Percentiles rank a stretch among this genome's conserved stretches.
These are phyloP conservation scores for Fomitiporia mediterranea DNA, from an alignment of 1,284 basidiomycete species.

Conservation along the genomic window DNA sequence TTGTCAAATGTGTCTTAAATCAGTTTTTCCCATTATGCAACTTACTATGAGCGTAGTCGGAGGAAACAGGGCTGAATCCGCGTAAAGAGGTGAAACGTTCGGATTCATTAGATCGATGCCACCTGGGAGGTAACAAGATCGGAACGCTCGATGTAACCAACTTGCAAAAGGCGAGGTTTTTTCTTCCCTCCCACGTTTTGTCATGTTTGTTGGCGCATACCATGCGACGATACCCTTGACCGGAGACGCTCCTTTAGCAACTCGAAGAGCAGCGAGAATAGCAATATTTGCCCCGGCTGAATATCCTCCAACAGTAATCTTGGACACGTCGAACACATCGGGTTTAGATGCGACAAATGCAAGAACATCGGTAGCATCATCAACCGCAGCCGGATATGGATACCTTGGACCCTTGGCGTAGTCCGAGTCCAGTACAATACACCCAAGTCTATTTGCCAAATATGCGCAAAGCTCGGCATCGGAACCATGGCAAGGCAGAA, in stretches of 20 bases:
- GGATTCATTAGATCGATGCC: constrained; percentile 4
- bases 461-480: constrained; percentile 18
- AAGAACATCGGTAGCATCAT: constrained; percentile 20
- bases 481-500: constrained; percentile 13
- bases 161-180: background rate
- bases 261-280: constrained; percentile 7
- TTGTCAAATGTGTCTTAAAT: background rate
- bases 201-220: constrained; percentile 18
- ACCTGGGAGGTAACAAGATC: constrained; percentile 8
- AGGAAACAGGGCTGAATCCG: constrained; percentile 14
- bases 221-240: constrained; percentile 18
- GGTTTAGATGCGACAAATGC: constrained; percentile 14
- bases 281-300: constrained; percentile 21
- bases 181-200: background rate
- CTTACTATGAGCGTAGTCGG: constrained; percentile 17
- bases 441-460: constrained; percentile 11
- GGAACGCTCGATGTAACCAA: constrained; percentile 5
- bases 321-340: constrained; percentile 7
- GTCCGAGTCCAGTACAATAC: constrained; percentile 21
- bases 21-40: background rate
- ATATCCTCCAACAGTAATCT: constrained; percentile 21
- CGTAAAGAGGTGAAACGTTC: constrained; percentile 13
- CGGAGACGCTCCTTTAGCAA: background rate
- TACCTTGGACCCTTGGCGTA: constrained; percentile 22
- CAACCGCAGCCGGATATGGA: constrained; percentile 21